Base-by-base conservation (phyloP, 2,329 filamentous ascomycete species). In the Plenodomus tracheiphilus region DNA sequence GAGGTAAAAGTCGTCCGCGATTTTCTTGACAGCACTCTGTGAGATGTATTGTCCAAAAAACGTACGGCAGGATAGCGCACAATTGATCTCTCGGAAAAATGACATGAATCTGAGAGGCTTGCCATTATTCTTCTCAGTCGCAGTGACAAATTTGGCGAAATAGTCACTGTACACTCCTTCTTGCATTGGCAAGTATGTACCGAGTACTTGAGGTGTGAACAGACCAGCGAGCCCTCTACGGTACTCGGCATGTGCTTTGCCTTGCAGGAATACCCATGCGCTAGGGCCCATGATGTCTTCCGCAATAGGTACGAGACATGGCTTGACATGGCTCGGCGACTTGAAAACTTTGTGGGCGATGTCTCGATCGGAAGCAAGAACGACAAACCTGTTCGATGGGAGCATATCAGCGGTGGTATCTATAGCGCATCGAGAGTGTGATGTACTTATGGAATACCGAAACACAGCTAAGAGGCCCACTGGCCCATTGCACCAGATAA, bases 191-290 rank as follows among this genome's bases (percentile, higher is more conserved):
- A 97, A 84, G 73, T 97, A 97, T 62, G 79, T 80, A 62, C 90
- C 85, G 63, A 97, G 83, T 10, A 92, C 89, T 71, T 88, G 85
- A 68, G 91, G 89, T 37, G 92, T 97, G 78, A 97, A 97, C 20
- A 97, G 83, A 46, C 86, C 87, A 72, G 97, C 97, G 60, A 97
- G 80, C 44, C 93, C 93, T 79, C 96, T 96, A 70, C 93, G 91
- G 77, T 93, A 97, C 67, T 97, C 93, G 58, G 96, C 89, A 67
- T 97, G 93, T 22, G 85, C 84, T 77, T 93, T 95, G 66, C 93
- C 93, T 70, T 97, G 92, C 59, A 97, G 79, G 76, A 97, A 97
- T 13, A 97, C 92, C 90, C 91, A 97, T 78, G 96, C 96, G 66
- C 86, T 86, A 54, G 85, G 82, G 49, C 93, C 89, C 47, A 97